These are phyloP conservation scores for Exidia glandulosa DNA, from an alignment of 768 basidiomycete genomes.

Conservation along the genomic window DNA sequence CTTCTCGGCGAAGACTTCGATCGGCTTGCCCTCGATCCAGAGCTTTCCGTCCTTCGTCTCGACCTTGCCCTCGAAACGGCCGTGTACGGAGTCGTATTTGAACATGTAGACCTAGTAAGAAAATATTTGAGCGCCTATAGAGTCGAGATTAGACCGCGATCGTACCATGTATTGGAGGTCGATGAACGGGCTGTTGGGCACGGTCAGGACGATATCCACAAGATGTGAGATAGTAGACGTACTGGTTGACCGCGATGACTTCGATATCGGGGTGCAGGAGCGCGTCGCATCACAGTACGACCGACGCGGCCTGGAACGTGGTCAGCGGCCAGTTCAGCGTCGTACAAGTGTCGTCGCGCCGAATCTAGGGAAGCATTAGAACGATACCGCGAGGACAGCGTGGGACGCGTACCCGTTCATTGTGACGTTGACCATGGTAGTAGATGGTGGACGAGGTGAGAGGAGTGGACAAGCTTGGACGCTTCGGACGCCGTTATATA, in stretches of 20 bases:
- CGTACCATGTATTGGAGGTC: slow-evolving; percentile 97
- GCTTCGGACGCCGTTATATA: too few relatives aligned
- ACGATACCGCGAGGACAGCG: neutral
- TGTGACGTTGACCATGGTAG: slow-evolving; percentile 73
- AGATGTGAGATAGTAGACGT: slow-evolving; percentile 18
- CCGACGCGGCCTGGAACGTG: slow-evolving; percentile 93
- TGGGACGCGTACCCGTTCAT: slow-evolving; percentile 76
- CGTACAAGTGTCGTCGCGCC: too few relatives aligned
- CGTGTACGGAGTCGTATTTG: slow-evolving; percentile 92
- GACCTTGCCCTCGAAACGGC: slow-evolving; percentile 68
- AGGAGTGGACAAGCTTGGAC: too few relatives aligned
- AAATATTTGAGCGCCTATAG: too few relatives aligned
- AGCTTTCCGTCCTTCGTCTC: slow-evolving; percentile 84
- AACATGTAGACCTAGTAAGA: slow-evolving; percentile 99
- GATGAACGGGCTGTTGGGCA: slow-evolving; percentile 75
- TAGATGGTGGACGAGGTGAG: too few relatives aligned
- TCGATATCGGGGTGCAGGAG: slow-evolving; percentile 61
- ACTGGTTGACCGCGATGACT: slow-evolving; percentile 93
- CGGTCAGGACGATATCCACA: neutral
- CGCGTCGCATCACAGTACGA: slow-evolving; percentile 95
- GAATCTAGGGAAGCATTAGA: neutral
- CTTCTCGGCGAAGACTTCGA: slow-evolving; percentile 73
- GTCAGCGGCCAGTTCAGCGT: too few relatives aligned
- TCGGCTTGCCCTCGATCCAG: slow-evolving; percentile 63
- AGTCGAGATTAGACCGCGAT: too few relatives aligned